Evolutionary conservation across 2,329 filamentous ascomycete species (phyloP).

Genomic region (Monilinia laxa): DNA sequence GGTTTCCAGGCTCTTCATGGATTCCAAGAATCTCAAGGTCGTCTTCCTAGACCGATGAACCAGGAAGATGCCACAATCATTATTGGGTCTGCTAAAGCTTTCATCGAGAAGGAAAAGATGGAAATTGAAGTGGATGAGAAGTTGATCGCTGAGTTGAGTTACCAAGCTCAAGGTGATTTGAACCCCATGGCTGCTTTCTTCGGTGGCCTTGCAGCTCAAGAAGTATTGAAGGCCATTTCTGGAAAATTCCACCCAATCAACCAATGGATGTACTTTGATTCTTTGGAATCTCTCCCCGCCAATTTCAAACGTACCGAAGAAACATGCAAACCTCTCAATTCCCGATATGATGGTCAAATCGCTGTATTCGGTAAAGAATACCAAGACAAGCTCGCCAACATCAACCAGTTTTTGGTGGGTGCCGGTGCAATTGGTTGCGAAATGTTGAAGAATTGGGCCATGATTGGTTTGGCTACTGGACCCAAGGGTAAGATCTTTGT

Average conservation of each 20-base stretch:
- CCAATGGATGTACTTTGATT: conserved; percentile 97
- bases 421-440: conserved; percentile 97
- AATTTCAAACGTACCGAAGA: conserved; percentile 76
- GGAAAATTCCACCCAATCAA: conserved; percentile 96
- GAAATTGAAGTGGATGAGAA: conserved; percentile 90
- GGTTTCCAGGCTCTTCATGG: conserved; percentile 90
- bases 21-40: conserved; percentile 73
- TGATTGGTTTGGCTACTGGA: conserved; percentile 92
- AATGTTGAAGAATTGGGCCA: conserved; percentile 99
- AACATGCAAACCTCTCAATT: conserved; percentile 79
- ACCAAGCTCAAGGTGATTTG: conserved; percentile 88
- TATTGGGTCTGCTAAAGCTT: conserved; percentile 69
- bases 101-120: conserved; percentile 71
- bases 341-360: conserved; percentile 94
- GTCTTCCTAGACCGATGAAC: conserved; percentile 79
- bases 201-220: conserved; percentile 88
- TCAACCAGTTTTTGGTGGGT: conserved; percentile 91
- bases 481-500: conserved; percentile 86
- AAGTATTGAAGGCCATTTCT: conserved; percentile 93
- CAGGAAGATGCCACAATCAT: conserved; percentile 79
- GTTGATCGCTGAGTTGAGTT: conserved; percentile 87
- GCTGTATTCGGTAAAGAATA: conserved; percentile 92
- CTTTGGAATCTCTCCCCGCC: conserved; percentile 87
- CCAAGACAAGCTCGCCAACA: conserved; percentile 88
- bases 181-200: conserved; percentile 94